Evolutionary conservation across 352 stramenopile species (phyloP), one percentile per base, ranked within the genome.

Genomic region (Pythium guiyangense): DNA sequence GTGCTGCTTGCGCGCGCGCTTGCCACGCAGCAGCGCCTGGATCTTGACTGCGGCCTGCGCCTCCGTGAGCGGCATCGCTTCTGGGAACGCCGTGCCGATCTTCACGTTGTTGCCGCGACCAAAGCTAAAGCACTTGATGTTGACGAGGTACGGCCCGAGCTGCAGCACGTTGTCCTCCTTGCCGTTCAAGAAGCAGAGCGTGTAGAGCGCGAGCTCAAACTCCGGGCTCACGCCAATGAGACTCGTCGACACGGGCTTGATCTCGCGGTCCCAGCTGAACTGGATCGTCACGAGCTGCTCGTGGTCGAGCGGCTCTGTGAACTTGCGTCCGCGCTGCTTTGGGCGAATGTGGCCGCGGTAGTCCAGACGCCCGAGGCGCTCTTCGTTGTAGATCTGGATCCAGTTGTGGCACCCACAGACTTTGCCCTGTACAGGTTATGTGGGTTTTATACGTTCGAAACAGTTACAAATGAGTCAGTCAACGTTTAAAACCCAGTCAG

Each of bases 171-270:
- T 91, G 31, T 92, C 78, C 34, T 98, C 79, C 50, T 86, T 68
- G 52, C 87, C 92, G 43, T 96, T 90, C 25, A 98, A 62, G 67
- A 98, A 98, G 59, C 90, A 97, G 67, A 98, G 85, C 2, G 93
- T 98, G 74, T 98, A 98, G n/a, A 98, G 66, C 22, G 96, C 94
- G 66, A 98, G 84, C 70, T 98, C 96, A 49, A 98, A 98, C 68
- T 98, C 96, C 4, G 94, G 94, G 42, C 84, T 97, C 18, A 97
- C 90, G 29, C 93, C 95, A 51, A 98, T 94, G 42, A 98, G 90
- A 55, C 84, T 96, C 14, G 91, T 98, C 17, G 89, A 97, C 20
- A 97, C 90, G 45, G 79, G 76, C 68, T 98, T 98, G 63, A 73
- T 80, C 69, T 88, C 73, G 53, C 82, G 73, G 54, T 97, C 78